Conservation (phyloP, 768 basidiomycete genomes). For the Sarcomyxa edulis region DNA sequence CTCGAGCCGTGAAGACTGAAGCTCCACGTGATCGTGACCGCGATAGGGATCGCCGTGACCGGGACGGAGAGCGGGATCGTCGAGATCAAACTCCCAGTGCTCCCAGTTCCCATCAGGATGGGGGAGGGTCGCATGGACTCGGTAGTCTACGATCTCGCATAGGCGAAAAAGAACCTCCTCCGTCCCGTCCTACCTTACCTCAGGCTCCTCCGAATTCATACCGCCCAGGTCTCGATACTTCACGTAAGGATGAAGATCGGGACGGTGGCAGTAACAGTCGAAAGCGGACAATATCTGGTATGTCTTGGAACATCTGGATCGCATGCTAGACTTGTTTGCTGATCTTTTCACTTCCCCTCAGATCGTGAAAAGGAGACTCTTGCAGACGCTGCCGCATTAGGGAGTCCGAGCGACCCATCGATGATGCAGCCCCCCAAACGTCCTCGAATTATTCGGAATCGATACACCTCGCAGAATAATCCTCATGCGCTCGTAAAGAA, state of each 20-base stretch:
- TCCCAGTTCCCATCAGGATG: slow-evolving; percentile 15
- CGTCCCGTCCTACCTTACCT: slow-evolving; percentile 19
- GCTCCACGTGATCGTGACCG: slow-evolving; percentile 32
- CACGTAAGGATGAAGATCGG: slow-evolving; percentile 57
- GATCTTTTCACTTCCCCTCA: slow-evolving; percentile 15
- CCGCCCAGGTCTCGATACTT: slow-evolving; percentile 37
- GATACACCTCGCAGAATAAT: slow-evolving; percentile 31
- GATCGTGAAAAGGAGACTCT: slow-evolving; percentile 66
- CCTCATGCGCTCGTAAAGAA: slow-evolving; percentile 48
- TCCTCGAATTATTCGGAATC: slow-evolving; percentile 50
- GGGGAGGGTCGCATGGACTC: slow-evolving; percentile 14
- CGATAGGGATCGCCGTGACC: slow-evolving; percentile 40
- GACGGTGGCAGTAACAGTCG: slow-evolving; percentile 54
- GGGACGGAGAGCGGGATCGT: slow-evolving; percentile 8
- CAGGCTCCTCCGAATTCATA: slow-evolving; percentile 37
- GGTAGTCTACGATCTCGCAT: slow-evolving; percentile 47
- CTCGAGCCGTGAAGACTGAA: slow-evolving; percentile 37
- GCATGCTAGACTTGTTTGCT: background rate
- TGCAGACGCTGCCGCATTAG: slow-evolving; percentile 27
- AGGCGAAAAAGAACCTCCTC: slow-evolving; percentile 52
- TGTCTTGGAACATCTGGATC: slow-evolving; percentile 14
- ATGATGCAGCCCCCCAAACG: slow-evolving; percentile 49
- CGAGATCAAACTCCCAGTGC: slow-evolving; percentile 4
- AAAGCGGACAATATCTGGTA: slow-evolving; percentile 70
- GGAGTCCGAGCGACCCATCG: slow-evolving; percentile 30